Evolutionary conservation across 2,329 filamentous ascomycete genomes (phyloP).

Genomic region (Trichoderma sp.): DNA sequence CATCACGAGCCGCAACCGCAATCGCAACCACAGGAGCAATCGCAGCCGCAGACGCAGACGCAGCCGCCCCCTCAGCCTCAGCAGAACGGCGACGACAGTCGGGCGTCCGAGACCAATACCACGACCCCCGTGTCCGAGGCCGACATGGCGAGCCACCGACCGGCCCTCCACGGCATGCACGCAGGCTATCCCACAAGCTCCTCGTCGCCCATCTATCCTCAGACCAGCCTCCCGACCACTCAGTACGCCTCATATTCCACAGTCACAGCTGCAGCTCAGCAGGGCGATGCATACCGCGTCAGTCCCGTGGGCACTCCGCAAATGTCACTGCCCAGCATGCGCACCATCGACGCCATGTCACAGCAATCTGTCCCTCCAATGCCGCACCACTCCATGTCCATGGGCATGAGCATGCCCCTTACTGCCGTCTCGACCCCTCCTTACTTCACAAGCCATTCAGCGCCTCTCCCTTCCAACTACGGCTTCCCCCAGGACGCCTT

Average conservation of each 20-base stretch:
- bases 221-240: slow-evolving; percentile 25
- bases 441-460: slow-evolving; percentile 44
- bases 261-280: slow-evolving; percentile 27
- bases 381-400: slow-evolving; percentile 37
- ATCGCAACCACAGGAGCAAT: not conserved
- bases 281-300: slow-evolving; percentile 32
- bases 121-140: slow-evolving; percentile 18
- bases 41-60: slow-evolving; percentile 26
- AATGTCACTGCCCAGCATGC: slow-evolving; percentile 42
- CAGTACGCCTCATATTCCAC: slow-evolving; percentile 35
- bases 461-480: slow-evolving; percentile 37
- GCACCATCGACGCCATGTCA: slow-evolving; percentile 38
- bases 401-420: slow-evolving; percentile 36
- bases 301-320: slow-evolving; percentile 31
- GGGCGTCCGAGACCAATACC: slow-evolving; percentile 29
- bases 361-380: slow-evolving; percentile 28
- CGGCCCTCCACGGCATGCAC: slow-evolving; percentile 28
- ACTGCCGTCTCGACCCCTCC: slow-evolving; percentile 35
- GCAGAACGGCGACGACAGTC: slow-evolving; percentile 35
- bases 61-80: slow-evolving; percentile 26
- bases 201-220: slow-evolving; percentile 19
- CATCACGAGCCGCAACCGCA: slow-evolving; percentile 2
- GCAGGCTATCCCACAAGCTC: slow-evolving; percentile 29
- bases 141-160: slow-evolving; percentile 37
- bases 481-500: slow-evolving; percentile 45